A percentile compares a stretch with the other conserved stretches of the same genome.
phyloP scores from a whole-genome alignment of 2,329 filamentous ascomycete genomes.

The Hortaea sp. region DNA sequence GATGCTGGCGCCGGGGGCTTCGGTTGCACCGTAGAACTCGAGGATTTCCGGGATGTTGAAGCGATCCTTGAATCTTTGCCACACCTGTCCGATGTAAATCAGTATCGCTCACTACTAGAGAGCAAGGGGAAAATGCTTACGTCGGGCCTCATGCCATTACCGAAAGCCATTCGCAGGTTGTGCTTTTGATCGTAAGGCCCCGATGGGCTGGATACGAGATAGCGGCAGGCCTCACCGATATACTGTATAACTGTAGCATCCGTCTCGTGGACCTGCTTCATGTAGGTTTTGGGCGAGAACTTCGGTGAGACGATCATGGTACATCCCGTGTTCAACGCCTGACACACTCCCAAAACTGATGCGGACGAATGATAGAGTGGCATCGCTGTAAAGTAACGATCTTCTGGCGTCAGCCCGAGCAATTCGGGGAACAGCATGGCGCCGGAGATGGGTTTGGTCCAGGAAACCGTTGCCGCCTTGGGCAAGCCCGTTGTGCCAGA shows the following conservation, averaged over 20 bases:
- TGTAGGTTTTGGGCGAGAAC: slow-evolving; percentile 70
- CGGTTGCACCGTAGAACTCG: slow-evolving; percentile 31
- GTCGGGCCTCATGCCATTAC: slow-evolving; percentile 67
- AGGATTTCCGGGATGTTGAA: slow-evolving; percentile 35
- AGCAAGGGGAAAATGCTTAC: slow-evolving; percentile 13
- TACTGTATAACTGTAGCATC: slow-evolving; percentile 73
- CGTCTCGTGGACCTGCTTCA: slow-evolving; percentile 61
- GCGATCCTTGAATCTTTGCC: slow-evolving; percentile 71
- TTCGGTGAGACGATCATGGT: slow-evolving; percentile 65
- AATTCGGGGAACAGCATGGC: slow-evolving; percentile 15
- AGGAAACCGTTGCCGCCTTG: slow-evolving; percentile 42
- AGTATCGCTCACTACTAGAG: too few species aligned
- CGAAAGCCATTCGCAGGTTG: slow-evolving; percentile 63
- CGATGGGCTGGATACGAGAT: slow-evolving; percentile 59
- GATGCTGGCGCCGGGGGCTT: slow-evolving; percentile 56
- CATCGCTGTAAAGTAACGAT: slow-evolving; percentile 81
- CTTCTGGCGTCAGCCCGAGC: slow-evolving; percentile 58
- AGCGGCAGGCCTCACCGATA: slow-evolving; percentile 78
- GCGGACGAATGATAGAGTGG: slow-evolving; percentile 82
- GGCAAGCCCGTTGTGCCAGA: slow-evolving; percentile 78
- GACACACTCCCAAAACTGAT: slow-evolving; percentile 56
- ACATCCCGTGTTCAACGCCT: slow-evolving; percentile 43
- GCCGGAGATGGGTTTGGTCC: slow-evolving; percentile 21
- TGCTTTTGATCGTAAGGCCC: slow-evolving; percentile 62
- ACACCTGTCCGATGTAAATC: slow-evolving; percentile 35